These are phyloP conservation scores for Pichia sp. DNA, from an alignment of 1,139 yeast genomes.

Conservation along the genomic window DNA sequence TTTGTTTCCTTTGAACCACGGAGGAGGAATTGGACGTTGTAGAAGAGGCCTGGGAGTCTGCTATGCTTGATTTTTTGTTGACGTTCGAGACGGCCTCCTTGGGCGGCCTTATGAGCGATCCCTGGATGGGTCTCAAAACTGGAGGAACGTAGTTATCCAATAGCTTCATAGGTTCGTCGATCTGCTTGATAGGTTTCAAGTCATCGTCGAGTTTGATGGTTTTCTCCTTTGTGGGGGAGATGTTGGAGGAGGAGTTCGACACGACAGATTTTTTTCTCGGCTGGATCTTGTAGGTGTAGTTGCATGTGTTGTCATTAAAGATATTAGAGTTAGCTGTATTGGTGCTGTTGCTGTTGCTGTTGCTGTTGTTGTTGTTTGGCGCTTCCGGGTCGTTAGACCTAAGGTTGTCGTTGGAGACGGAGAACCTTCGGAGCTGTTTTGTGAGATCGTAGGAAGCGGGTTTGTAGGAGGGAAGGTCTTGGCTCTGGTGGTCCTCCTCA, in stretches of 20 bases:
- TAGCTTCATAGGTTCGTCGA: slow-evolving; percentile 29
- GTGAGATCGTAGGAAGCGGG: slow-evolving; percentile 32
- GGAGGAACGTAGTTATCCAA: slow-evolving; percentile 31
- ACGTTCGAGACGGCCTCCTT: background rate
- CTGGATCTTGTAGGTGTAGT: slow-evolving; percentile 3
- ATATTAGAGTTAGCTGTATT: background rate
- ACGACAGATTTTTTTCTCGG: slow-evolving; percentile 8
- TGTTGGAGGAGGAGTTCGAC: slow-evolving; percentile 16
- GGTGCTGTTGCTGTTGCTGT: slow-evolving; percentile 1
- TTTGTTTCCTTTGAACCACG: background rate
- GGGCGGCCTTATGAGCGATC: background rate
- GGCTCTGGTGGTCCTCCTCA: slow-evolving; percentile 10
- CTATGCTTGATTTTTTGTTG: background rate
- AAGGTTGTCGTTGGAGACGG: slow-evolving; percentile 14
- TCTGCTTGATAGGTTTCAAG: slow-evolving; percentile 26
- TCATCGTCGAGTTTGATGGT: slow-evolving; percentile 6
- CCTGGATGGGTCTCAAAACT: slow-evolving; percentile 28
- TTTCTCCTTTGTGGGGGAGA: slow-evolving; percentile 19
- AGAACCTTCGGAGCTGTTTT: slow-evolving; percentile 26
- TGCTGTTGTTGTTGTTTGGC: slow-evolving; percentile 1
- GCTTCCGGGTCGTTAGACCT: background rate
- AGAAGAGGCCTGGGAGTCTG: background rate
- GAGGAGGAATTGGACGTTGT: slow-evolving; percentile 2
- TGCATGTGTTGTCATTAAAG: background rate
- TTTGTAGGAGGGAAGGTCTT: slow-evolving; percentile 18